Percentiles rank a stretch among this genome's conserved stretches.
Conservation (phyloP, 2,329 filamentous ascomycete species). For the Scopulariopsis brevicaulis region DNA sequence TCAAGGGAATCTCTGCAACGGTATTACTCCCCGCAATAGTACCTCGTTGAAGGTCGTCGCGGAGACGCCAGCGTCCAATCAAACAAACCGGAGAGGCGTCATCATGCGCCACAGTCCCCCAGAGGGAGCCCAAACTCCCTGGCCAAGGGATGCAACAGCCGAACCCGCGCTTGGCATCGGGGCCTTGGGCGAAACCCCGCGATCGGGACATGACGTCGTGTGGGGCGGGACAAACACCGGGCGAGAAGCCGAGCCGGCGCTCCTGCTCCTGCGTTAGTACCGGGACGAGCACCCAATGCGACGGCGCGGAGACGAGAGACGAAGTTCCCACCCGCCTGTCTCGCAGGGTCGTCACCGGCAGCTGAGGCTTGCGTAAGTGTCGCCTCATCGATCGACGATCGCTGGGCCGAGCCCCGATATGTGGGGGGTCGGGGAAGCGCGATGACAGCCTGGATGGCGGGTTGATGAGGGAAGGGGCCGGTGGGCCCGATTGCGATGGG, state of each 20-base stretch:
- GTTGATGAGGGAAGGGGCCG: too few species aligned
- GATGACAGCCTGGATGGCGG: too few species aligned
- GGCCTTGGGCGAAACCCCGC: neutral
- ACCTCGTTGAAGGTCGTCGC: neutral
- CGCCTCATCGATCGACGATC: neutral
- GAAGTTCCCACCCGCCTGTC: neutral
- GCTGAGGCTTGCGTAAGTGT: neutral
- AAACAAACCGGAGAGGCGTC: neutral
- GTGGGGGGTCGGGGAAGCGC: too few species aligned
- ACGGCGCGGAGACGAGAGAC: neutral
- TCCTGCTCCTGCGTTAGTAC: neutral
- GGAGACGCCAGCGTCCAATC: neutral
- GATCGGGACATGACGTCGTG: neutral
- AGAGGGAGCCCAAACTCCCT: neutral
- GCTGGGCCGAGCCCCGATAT: neutral
- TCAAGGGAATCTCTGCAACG: neutral
- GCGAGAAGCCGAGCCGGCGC: neutral
- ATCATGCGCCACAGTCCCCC: neutral
- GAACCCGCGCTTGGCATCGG: neutral
- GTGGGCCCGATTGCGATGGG: too few species aligned
- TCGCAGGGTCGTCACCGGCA: neutral
- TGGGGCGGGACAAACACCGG: neutral
- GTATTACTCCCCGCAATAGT: neutral
- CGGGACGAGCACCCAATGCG: neutral
- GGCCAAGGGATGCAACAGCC: neutral